Evolutionary conservation across 148 eudicot genomes (phyloP).

Genomic region (Spergularia marina): DNA sequence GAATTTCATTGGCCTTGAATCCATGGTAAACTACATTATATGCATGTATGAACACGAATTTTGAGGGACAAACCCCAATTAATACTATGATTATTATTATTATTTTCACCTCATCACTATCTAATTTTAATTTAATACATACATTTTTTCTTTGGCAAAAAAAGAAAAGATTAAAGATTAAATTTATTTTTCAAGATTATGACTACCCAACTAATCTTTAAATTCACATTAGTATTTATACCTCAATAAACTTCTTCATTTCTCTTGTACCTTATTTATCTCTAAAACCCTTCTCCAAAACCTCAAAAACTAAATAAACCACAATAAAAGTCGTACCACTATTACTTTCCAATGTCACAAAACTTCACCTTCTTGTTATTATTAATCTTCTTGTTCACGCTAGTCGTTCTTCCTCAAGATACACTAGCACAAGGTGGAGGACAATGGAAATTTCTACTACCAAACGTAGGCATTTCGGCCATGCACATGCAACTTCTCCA

Average conservation of each 20-base stretch:
- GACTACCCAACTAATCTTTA: not conserved
- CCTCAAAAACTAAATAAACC: not conserved
- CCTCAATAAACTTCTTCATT: not conserved
- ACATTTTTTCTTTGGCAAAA: not conserved
- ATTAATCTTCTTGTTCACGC: slow-evolving; percentile 23
- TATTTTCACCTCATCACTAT: too few species aligned
- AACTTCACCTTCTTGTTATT: not conserved
- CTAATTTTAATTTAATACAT: not conserved
- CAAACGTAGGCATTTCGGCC: slow-evolving; percentile 41
- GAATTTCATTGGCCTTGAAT: not conserved
- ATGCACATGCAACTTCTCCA: slow-evolving; percentile 59
- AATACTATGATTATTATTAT: not conserved
- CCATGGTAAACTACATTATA: too few species aligned
- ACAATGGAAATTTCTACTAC: slow-evolving; percentile 36
- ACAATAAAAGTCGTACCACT: too few species aligned
- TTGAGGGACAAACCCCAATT: not conserved
- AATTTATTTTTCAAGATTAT: not conserved
- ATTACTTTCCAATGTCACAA: not conserved
- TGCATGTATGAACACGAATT: not conserved
- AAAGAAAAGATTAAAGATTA: not conserved
- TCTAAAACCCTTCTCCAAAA: not conserved
- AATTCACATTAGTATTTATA: not conserved
- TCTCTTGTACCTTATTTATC: not conserved
- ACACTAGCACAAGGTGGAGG: slow-evolving; percentile 16
- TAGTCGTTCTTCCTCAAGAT: not conserved